These are phyloP conservation scores for Dujonia santamariae DNA, from an alignment of 1,139 yeast species.

Conservation along the genomic window DNA sequence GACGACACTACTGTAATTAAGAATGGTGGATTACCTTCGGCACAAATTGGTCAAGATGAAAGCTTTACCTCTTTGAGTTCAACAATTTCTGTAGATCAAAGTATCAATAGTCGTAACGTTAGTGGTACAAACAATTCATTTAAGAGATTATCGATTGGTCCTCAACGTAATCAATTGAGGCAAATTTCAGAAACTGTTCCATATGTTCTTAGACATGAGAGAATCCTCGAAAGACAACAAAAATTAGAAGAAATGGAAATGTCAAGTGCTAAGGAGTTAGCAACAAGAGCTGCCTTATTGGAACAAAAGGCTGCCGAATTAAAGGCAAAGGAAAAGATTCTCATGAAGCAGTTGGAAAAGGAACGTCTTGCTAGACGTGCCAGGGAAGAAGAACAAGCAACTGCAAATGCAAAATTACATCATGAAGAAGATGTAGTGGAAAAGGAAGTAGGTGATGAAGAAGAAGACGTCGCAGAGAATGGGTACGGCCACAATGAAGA, in stretches of 20 bases:
- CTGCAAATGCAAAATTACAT: conserved; percentile 1
- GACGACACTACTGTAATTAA: conserved; percentile 13
- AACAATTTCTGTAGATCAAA: conserved; percentile 21
- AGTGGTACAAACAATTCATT: conserved; percentile 45
- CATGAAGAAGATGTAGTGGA: no score
- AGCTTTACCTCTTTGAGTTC: conserved; percentile 34
- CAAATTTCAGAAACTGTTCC: conserved; percentile 82
- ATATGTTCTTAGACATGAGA: conserved; percentile 72
- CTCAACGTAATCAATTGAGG: conserved; percentile 67
- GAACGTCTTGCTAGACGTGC: conserved; percentile 15
- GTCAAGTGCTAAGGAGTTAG: conserved; percentile 70
- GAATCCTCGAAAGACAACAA: conserved; percentile 70
- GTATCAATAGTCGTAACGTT: conserved; percentile 33
- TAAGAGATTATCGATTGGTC: conserved; percentile 55
- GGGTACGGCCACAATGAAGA: neutral
- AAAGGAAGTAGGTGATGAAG: conserved; percentile 2
- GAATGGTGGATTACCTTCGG: conserved; percentile 20
- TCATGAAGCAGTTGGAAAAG: conserved; percentile 39
- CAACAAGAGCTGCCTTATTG: conserved; percentile 68
- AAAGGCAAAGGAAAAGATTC: conserved; percentile 58
- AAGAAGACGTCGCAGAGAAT: conserved; percentile 1
- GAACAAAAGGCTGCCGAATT: conserved; percentile 74
- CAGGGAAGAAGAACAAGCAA: conserved; percentile 8
- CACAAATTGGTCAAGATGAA: conserved; percentile 26
- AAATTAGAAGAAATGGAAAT: conserved; percentile 76